Conservation (phyloP, 352 stramenopile genomes). For the Thalassiosira livingstoniorum region DNA sequence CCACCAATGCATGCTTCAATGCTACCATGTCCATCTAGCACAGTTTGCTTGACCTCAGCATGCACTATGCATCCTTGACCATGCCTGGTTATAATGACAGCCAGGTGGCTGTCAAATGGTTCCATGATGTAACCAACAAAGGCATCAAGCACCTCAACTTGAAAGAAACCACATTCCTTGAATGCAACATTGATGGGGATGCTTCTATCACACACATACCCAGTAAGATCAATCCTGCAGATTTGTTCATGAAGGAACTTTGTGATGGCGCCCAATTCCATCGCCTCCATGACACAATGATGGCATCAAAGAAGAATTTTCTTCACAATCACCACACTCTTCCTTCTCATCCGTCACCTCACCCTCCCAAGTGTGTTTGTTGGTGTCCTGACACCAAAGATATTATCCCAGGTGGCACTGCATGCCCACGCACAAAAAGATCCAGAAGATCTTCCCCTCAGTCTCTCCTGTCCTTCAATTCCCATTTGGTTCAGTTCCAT, state of each 20-base stretch:
- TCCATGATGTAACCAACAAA: constrained; percentile 16
- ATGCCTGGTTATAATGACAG: constrained; percentile 49
- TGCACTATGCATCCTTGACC: neutral
- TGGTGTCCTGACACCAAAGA: too few relatives aligned
- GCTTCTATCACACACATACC: constrained; percentile 31
- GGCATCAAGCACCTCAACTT: constrained; percentile 37
- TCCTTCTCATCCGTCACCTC: too few relatives aligned
- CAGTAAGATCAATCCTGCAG: constrained; percentile 30
- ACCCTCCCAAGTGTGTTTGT: too few relatives aligned
- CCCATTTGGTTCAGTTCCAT: too few relatives aligned
- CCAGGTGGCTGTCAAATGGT: constrained; percentile 28
- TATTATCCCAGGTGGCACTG: too few relatives aligned
- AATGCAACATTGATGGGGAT: too few relatives aligned
- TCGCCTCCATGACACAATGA: constrained; percentile 38
- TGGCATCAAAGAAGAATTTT: too few relatives aligned
- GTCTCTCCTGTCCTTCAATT: too few relatives aligned
- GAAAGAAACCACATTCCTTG: constrained; percentile 27
- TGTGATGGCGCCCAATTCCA: constrained; percentile 39
- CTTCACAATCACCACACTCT: too few relatives aligned
- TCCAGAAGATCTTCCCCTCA: too few relatives aligned
- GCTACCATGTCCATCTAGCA: neutral
- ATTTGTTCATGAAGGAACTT: constrained; percentile 56
- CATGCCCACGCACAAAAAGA: too few relatives aligned
- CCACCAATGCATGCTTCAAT: constrained; percentile 21
- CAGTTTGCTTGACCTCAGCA: neutral